Conservation (phyloP, 1,284 basidiomycete species). For the Ustilago curta region DNA sequence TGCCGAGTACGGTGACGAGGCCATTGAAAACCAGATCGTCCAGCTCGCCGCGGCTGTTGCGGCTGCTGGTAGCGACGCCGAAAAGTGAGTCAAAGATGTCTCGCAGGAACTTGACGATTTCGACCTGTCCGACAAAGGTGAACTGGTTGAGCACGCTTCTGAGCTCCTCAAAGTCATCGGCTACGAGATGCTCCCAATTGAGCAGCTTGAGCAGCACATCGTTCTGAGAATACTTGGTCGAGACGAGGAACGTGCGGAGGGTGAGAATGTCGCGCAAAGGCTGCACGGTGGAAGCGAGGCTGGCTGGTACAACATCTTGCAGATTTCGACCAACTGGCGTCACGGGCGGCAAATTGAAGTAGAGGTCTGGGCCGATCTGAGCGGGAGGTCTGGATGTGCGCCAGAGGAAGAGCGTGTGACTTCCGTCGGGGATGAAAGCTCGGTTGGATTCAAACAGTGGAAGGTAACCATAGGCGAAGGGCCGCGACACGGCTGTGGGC, state of each 20-base stretch:
- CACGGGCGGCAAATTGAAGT: constrained; percentile 75
- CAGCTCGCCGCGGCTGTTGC: constrained; percentile 82
- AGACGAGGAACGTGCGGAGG: constrained; percentile 89
- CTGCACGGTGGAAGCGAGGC: constrained; percentile 56
- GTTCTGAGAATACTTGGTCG: constrained; percentile 92
- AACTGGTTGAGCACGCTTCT: constrained; percentile 84
- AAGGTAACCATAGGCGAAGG: constrained; percentile 92
- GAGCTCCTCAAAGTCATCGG: constrained; percentile 75
- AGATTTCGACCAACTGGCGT: constrained; percentile 75
- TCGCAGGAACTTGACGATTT: constrained; percentile 89
- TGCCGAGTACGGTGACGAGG: constrained; percentile 82
- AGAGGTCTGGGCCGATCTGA: constrained; percentile 75
- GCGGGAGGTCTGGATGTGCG: constrained; percentile 47
- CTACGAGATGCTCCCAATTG: constrained; percentile 77
- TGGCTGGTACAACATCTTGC: constrained; percentile 56
- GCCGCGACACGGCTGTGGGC: constrained; percentile 60
- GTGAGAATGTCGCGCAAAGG: constrained; percentile 78
- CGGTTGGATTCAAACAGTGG: constrained; percentile 84
- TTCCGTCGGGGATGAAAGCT: constrained; percentile 90
- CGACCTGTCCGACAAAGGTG: constrained; percentile 80
- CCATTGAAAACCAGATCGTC: constrained; percentile 90
- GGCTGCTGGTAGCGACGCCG: constrained; percentile 81
- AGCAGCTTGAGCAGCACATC: constrained; percentile 84
- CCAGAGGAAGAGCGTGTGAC: constrained; percentile 77
- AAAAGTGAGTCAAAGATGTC: constrained; percentile 95